These are phyloP conservation scores for Fagus sylvatica DNA, from an alignment of 306 rosid genomes.

Conservation along the genomic window DNA sequence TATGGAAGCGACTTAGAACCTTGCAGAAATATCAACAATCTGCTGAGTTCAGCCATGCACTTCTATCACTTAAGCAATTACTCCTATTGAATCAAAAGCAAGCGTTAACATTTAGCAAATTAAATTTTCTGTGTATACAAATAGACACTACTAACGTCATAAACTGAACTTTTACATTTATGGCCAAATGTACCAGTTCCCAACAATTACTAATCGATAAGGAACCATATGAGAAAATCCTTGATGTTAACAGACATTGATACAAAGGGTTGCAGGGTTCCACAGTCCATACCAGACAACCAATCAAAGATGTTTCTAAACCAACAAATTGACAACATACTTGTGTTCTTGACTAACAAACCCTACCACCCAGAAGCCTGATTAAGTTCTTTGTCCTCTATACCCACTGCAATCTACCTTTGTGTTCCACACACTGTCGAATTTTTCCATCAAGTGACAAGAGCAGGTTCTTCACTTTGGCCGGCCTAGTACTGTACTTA, in stretches of 20 bases:
- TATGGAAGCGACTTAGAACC: too few relatives aligned
- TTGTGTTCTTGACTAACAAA: not conserved
- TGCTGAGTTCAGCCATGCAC: too few relatives aligned
- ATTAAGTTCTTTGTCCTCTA: conserved; percentile 30
- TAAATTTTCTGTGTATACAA: too few relatives aligned
- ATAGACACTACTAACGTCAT: too few relatives aligned
- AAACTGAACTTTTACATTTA: not conserved
- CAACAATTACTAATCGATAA: not conserved
- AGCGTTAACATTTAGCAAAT: too few relatives aligned
- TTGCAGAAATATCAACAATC: too few relatives aligned
- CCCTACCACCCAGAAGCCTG: conserved; percentile 18
- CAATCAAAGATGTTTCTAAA: not conserved
- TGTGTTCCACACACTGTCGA: conserved; percentile 63
- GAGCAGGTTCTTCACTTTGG: conserved; percentile 58
- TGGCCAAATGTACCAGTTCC: not conserved
- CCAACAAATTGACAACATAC: conserved; percentile 4
- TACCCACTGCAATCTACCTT: conserved; percentile 63
- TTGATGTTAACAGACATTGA: not conserved
- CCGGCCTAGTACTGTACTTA: conserved; percentile 52
- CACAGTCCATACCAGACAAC: not conserved
- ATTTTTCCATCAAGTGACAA: conserved; percentile 64
- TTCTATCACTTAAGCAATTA: too few relatives aligned
- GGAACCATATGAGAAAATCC: not conserved
- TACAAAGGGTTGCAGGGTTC: not conserved
- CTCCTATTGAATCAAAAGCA: too few relatives aligned